Conservation (phyloP, 1,284 basidiomycete species). For the Ustilago loliicola region DNA sequence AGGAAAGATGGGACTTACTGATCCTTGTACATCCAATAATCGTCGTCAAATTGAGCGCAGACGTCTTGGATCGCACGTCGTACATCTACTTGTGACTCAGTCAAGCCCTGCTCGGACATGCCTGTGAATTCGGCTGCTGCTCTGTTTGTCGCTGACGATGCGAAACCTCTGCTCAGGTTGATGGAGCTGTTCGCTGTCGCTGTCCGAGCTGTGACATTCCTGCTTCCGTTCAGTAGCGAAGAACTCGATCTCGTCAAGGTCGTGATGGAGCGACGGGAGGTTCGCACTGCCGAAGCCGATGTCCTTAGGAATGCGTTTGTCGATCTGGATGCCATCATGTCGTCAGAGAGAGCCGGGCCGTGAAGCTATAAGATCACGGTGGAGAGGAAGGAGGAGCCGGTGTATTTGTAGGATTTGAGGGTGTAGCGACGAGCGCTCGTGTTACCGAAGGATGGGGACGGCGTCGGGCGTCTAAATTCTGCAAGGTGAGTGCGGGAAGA, state of each 20-base stretch:
- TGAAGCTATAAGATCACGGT: background rate
- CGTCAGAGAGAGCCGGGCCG: background rate
- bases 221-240: background rate
- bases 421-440: background rate
- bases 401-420: too few species aligned
- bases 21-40: constrained; percentile 56
- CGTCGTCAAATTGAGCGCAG: constrained; percentile 46
- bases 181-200: background rate
- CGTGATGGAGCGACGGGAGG: background rate
- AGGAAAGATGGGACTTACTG: constrained; percentile 4
- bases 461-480: background rate
- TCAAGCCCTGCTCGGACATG: constrained; percentile 50
- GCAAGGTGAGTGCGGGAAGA: background rate
- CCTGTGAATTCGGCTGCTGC: constrained; percentile 34
- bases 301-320: background rate
- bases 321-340: constrained; percentile 11
- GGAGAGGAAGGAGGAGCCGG: background rate
- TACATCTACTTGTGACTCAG: constrained; percentile 57
- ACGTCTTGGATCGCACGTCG: constrained; percentile 42
- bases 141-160: background rate
- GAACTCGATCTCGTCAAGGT: background rate
- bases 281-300: background rate
- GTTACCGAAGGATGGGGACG: background rate
- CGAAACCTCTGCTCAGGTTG: background rate
- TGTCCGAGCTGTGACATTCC: background rate